Conservation (phyloP, 768 basidiomycete genomes). For the Agaricus sinodeliciosus region DNA sequence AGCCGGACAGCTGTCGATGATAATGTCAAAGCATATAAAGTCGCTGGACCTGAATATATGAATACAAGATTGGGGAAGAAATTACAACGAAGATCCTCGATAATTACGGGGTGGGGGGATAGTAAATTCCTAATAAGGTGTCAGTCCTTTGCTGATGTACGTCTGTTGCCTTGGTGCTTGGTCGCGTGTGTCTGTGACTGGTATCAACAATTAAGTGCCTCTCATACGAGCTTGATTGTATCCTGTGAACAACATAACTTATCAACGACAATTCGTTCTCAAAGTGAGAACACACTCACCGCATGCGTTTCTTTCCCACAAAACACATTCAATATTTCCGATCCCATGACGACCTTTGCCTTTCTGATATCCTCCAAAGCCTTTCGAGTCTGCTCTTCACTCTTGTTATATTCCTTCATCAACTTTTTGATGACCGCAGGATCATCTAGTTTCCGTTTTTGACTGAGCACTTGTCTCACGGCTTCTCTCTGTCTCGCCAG, state of each 20-base stretch:
- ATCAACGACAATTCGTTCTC: not conserved
- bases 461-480: not conserved
- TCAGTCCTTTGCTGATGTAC: not conserved
- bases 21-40: not conserved
- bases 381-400: conserved; percentile 1
- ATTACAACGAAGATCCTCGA: conserved; percentile 1
- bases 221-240: not conserved
- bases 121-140: not conserved
- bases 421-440: not conserved
- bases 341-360: not conserved
- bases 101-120: conserved; percentile 2
- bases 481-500: conserved; percentile 2
- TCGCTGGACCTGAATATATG: not conserved
- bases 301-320: not conserved
- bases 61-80: not conserved
- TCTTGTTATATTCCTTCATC: conserved; percentile 1
- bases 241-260: not conserved
- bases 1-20: not conserved
- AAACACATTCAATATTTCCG: not conserved
- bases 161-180: conserved; percentile 13
- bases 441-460: not conserved
- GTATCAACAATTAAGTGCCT: too few relatives aligned
- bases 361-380: not conserved
- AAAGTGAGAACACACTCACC: not conserved
- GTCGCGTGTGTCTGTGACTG: conserved; percentile 8